Base-by-base conservation (phyloP, 2,329 filamentous ascomycete species). In the Ophiocordyceps unilateralis region DNA sequence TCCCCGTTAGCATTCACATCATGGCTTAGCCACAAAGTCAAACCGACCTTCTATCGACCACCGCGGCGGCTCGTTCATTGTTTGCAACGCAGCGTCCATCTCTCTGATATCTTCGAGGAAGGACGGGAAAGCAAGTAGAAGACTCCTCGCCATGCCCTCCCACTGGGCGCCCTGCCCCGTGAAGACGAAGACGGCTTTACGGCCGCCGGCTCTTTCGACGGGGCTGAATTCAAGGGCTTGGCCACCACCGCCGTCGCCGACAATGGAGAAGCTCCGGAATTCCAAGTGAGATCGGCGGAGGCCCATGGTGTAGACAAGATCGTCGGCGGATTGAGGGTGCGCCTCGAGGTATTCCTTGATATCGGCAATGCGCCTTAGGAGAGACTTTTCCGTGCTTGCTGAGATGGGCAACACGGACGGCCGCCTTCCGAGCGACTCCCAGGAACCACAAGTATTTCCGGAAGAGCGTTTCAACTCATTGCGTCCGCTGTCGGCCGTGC, bases 111-210 rank as follows among this genome's bases (percentile, higher is more conserved):
- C 47, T 2, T 39, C 6, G 17, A 32, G 45, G 22, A 48, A 47
- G 14, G 30, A 39, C 2, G 45, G 32, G 14, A 23, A 47, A 11
- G 28, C 4, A 9, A 45, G 40, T 11, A 48, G 43, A 8, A 53
- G 48, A 32, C 50, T 43, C 17, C 45, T 49, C 2, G 48, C 49
- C 51, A 51, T 53, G 21, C 46, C 47, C 30, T 45, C 41, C 50
- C 53, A 56, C 39, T 56, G 53, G 3, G 53, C 53, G 24, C 53
- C 53, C 41, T 56, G 53, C 3, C 53, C 53, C 3, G 53, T 55
- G 43, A 57, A 57, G 23, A 56, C 46, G 66, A 68, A 41, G 4
- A 22, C 36, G 19, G 20, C 36, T 22, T 38, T 38, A 10, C 36
- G 6, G 36, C 3, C 10, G 22, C 65, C 51, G 22, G 53, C 20